Evolutionary conservation across 2,329 filamentous ascomycete genomes (phyloP).

Genomic region (Huntiella abstrusa): DNA sequence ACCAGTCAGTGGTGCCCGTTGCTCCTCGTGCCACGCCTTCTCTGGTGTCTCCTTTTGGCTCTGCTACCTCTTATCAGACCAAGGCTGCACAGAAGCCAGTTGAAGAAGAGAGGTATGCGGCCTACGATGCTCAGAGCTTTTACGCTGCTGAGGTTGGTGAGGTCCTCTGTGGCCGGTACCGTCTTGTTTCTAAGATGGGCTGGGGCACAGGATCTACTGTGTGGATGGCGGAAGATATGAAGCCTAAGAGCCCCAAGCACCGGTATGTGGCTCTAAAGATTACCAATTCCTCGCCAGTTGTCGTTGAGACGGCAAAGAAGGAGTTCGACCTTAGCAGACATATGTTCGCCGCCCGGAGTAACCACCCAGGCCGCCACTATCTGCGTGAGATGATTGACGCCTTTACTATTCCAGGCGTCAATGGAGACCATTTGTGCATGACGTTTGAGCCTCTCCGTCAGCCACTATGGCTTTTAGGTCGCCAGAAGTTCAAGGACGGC

Average conservation of each 20-base stretch:
- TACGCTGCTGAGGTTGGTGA: slow-evolving; percentile 19
- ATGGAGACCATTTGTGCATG: slow-evolving; percentile 19
- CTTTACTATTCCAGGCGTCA: slow-evolving; percentile 16
- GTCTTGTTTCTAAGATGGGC: slow-evolving; percentile 21
- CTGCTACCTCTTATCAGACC: neutral
- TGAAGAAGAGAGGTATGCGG: slow-evolving; percentile 15
- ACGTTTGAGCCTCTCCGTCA: slow-evolving; percentile 23
- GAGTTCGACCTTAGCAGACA: slow-evolving; percentile 15
- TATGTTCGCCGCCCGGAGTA: slow-evolving; percentile 12
- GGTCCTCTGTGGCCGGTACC: slow-evolving; percentile 18
- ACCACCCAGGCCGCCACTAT: slow-evolving; percentile 16
- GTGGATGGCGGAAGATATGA: slow-evolving; percentile 19
- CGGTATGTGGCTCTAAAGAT: slow-evolving; percentile 16
- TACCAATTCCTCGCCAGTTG: slow-evolving; percentile 15
- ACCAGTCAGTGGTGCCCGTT: too few species aligned
- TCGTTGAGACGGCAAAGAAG: slow-evolving; percentile 14
- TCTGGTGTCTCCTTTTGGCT: neutral
- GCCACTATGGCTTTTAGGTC: slow-evolving; percentile 21
- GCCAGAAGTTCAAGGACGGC: slow-evolving; percentile 19
- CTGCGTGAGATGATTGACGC: slow-evolving; percentile 18
- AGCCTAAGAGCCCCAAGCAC: slow-evolving; percentile 12
- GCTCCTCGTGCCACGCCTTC: neutral
- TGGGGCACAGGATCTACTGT: slow-evolving; percentile 23
- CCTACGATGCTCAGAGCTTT: slow-evolving; percentile 16
- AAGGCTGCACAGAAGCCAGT: slow-evolving; percentile 10